Evolutionary conservation across 2,329 filamentous ascomycete species (phyloP), one percentile per base, ranked within the genome.

Genomic region (Cladosporium sp.): DNA sequence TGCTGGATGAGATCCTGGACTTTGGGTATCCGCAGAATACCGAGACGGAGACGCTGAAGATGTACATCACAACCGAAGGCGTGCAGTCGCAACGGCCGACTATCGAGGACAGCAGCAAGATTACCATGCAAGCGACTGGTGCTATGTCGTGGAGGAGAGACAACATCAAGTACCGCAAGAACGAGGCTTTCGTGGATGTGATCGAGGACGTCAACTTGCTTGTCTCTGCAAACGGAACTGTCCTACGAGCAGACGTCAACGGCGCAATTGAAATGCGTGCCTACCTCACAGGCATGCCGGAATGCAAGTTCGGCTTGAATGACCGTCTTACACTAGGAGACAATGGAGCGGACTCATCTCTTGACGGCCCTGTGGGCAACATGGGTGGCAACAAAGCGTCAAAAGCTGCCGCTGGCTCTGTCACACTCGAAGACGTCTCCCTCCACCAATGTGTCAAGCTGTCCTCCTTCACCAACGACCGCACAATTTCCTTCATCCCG

Each of bases 11-110:
- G 82, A 97, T 99, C 75, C 88, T 99, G 77, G 95, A 99, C 80
- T 99, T 99, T 80, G 95, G 95, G 68, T 99, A 99, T 78, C 95
- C 95, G 36, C 95, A 99, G 79, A 98, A 98, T 79, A 99, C 95
- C 68, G 95, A 99, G 81, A 97, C 94, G 63, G 95, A 99, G 78
- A 98, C 95, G 18, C 84, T 99, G 73, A 99, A 99, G 81, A 98
- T 98, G 94, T 99, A 99, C 84, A 99, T 99, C 76, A 99, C 96
- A 51, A 99, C 95, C 39, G 95, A 99, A 82, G 95, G 95, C 66
- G 94, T 99, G 80, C 97, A 97, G 80, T 96, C 93, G 34, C 93
- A 93, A 78, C 84, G 88, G 71, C 89, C 86, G 70, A 90, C 89
- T 80, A 79, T 77, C 77, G 92, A 97, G 77, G 94, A 99, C 78